Evolutionary conservation across 2,329 filamentous ascomycete species (phyloP).

Genomic region (Chaetothyriales sp.): DNA sequence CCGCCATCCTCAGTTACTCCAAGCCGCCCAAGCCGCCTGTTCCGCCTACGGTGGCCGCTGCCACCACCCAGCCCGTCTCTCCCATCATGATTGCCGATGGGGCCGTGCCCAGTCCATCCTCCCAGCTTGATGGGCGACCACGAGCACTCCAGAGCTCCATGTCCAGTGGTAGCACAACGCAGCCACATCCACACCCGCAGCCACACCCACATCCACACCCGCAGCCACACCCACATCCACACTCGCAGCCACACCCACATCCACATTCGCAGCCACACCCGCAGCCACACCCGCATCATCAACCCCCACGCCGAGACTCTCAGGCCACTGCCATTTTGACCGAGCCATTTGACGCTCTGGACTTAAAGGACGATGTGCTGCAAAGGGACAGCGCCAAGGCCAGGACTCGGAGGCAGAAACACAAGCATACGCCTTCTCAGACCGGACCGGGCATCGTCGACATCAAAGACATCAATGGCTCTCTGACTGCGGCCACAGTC

Average conservation of each 20-base stretch:
- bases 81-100: constrained; percentile 23
- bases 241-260: neutral
- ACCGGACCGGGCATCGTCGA: constrained; percentile 19
- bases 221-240: neutral
- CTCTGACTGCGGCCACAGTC: constrained; percentile 11
- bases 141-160: constrained; percentile 13
- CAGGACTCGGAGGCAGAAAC: constrained; percentile 7
- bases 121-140: constrained; percentile 4
- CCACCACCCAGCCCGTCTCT: constrained; percentile 12
- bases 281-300: neutral
- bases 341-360: constrained; percentile 33
- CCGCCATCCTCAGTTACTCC: constrained; percentile 62
- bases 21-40: constrained; percentile 18
- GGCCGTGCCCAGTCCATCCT: constrained; percentile 12
- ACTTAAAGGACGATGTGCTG: constrained; percentile 17
- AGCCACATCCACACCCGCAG: constrained; percentile 5
- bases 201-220: constrained; percentile 5
- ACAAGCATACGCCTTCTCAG: constrained; percentile 31
- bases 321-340: constrained; percentile 28
- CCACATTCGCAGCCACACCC: no score
- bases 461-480: constrained; percentile 24
- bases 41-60: constrained; percentile 4
- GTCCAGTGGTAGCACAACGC: constrained; percentile 15
- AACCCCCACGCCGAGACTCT: constrained; percentile 18
- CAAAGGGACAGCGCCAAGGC: constrained; percentile 6